A percentile compares a stretch with the other conserved stretches of the same genome.
These are phyloP conservation scores for Hyaloscypha bicolor DNA, from an alignment of 495 filamentous ascomycete species.

Conservation along the genomic window DNA sequence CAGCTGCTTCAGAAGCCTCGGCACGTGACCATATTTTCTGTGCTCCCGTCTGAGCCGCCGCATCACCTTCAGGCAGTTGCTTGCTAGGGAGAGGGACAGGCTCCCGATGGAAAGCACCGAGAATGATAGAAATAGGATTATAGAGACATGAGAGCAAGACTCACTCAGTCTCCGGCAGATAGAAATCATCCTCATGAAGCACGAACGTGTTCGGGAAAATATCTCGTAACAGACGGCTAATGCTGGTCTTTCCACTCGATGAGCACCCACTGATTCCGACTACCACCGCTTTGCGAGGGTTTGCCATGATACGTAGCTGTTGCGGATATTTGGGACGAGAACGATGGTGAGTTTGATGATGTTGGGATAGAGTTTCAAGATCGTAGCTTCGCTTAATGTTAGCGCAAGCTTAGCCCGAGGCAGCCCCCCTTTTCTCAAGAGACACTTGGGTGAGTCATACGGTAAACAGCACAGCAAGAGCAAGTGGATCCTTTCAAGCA, in stretches of 20 bases:
- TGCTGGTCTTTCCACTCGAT: slow-evolving; percentile 78
- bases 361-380: neutral
- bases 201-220: slow-evolving; percentile 76
- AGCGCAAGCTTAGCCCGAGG: neutral
- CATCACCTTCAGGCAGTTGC: neutral
- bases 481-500: neutral
- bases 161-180: slow-evolving; percentile 70
- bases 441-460: too few relatives aligned
- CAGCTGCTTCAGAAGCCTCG: neutral
- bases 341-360: neutral
- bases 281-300: slow-evolving; percentile 50
- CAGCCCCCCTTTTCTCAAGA: too few relatives aligned
- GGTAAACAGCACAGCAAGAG: too few relatives aligned
- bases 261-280: slow-evolving; percentile 77
- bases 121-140: neutral
- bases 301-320: slow-evolving; percentile 1
- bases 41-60: neutral
- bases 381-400: neutral
- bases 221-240: slow-evolving; percentile 70
- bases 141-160: slow-evolving; percentile 23
- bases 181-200: slow-evolving; percentile 94
- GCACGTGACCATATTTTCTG: neutral
- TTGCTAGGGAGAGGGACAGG: neutral
- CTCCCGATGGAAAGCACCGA: neutral
- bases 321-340: neutral